These are phyloP conservation scores for Ganoderma lucidum DNA, from an alignment of 1,284 basidiomycete genomes.

Conservation along the genomic window DNA sequence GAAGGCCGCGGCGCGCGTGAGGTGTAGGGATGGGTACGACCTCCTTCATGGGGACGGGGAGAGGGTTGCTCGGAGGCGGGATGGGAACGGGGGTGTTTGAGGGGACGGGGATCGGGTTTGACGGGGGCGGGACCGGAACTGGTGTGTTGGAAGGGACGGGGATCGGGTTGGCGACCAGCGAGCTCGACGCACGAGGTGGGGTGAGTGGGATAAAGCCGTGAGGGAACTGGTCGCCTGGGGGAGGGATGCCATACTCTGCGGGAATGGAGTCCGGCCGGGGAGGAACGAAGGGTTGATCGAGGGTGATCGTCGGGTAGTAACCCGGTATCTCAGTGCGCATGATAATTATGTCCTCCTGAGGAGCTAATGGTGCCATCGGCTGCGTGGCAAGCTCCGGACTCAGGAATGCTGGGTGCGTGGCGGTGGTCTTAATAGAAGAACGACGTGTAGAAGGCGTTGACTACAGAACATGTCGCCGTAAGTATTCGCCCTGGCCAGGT, in stretches of 20 bases:
- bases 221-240: conserved; percentile 26
- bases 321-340: conserved; percentile 30
- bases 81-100: conserved; percentile 9
- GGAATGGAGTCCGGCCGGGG: conserved; percentile 21
- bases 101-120: conserved; percentile 19
- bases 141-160: conserved; percentile 17
- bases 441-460: conserved; percentile 27
- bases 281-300: conserved; percentile 22
- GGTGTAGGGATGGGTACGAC: conserved; percentile 14
- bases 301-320: conserved; percentile 16
- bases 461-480: conserved; percentile 1
- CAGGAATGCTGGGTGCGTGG: conserved; percentile 30
- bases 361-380: conserved; percentile 19
- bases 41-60: conserved; percentile 18
- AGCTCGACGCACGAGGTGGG: conserved; percentile 13
- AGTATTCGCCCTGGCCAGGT: neutral
- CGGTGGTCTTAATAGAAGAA: conserved; percentile 22
- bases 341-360: conserved; percentile 26
- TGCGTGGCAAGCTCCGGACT: conserved; percentile 31
- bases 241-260: conserved; percentile 19
- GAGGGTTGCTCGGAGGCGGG: conserved; percentile 18
- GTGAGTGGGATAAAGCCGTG: conserved; percentile 32
- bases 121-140: conserved; percentile 16
- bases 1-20: conserved; percentile 2
- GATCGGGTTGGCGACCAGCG: neutral